Conservation (phyloP, 495 filamentous ascomycete species). For the Evernia prunastri region DNA sequence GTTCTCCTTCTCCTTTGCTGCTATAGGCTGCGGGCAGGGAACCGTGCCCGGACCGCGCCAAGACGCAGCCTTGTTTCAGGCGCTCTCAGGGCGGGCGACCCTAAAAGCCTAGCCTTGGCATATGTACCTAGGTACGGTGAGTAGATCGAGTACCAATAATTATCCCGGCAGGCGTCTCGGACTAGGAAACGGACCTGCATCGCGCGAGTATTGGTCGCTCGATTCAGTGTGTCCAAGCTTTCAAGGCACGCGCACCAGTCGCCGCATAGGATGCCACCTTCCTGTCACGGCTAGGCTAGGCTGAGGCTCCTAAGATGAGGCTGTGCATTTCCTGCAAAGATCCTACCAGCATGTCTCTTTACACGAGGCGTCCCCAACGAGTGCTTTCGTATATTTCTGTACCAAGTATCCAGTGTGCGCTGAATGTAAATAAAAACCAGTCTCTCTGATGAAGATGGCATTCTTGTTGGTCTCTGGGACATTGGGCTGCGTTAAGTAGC, state of each 20-base stretch:
- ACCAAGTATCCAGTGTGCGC: not conserved
- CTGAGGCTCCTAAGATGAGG: not conserved
- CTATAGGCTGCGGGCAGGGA: too few relatives aligned
- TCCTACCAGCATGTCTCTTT: not conserved
- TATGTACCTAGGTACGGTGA: too few relatives aligned
- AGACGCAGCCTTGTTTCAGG: too few relatives aligned
- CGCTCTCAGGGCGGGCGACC: too few relatives aligned
- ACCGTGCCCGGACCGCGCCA: too few relatives aligned
- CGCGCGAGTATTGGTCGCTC: too few relatives aligned
- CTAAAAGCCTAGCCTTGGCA: too few relatives aligned
- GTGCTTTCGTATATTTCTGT: not conserved
- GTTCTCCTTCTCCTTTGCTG: not conserved
- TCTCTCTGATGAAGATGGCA: not conserved
- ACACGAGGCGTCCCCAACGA: not conserved
- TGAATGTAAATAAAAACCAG: not conserved
- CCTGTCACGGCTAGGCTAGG: conserved; percentile 2
- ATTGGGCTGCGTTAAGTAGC: not conserved
- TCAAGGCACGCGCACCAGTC: too few relatives aligned
- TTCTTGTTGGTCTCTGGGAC: not conserved
- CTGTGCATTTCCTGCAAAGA: not conserved
- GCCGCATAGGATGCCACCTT: not conserved
- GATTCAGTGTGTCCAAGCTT: too few relatives aligned
- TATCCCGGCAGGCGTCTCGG: too few relatives aligned
- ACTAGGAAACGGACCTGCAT: too few relatives aligned
- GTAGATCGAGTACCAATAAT: too few relatives aligned